Conservation (phyloP, 345 rosid genomes). For the Acer campestre region DNA sequence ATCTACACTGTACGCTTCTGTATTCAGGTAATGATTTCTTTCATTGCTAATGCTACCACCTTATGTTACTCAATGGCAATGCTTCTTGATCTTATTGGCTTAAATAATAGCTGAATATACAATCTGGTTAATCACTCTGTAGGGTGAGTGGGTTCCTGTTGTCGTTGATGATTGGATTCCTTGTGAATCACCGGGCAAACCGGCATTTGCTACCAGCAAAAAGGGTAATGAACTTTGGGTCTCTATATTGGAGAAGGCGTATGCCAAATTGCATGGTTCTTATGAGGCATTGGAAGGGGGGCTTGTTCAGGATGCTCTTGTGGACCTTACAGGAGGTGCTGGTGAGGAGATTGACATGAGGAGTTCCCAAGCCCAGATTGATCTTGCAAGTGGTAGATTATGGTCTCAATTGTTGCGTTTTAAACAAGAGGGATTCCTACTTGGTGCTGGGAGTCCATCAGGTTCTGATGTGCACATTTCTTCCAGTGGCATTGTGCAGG, state of each 20-base stretch:
- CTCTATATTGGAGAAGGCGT: constrained; percentile 94
- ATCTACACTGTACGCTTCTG: constrained; percentile 99
- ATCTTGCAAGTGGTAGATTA: constrained; percentile 98
- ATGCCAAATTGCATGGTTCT: constrained; percentile 98
- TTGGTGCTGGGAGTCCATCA: constrained; percentile 99
- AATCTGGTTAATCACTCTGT: constrained; percentile 25
- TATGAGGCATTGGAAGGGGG: constrained; percentile 99
- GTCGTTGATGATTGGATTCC: constrained; percentile 99
- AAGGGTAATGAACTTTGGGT: constrained; percentile 96
- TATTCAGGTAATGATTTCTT: constrained; percentile 73
- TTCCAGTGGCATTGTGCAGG: constrained; percentile 99
- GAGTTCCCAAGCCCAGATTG: constrained; percentile 98
- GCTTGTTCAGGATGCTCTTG: constrained; percentile 99
- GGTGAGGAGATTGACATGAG: constrained; percentile 99
- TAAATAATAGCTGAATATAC: not conserved
- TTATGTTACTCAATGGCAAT: constrained; percentile 12
- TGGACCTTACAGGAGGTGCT: constrained; percentile 99
- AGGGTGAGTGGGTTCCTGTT: constrained; percentile 99
- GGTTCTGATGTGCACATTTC: constrained; percentile 99
- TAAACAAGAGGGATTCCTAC: constrained; percentile 97
- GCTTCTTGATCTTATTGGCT: constrained; percentile 17
- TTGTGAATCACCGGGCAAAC: constrained; percentile 92
- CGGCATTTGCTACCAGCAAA: constrained; percentile 97
- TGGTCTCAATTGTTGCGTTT: constrained; percentile 99
- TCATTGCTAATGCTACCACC: constrained; percentile 2